Evolutionary conservation across 805 yeast genomes (phyloP).

Genomic region (Starmerella riodocensis): DNA sequence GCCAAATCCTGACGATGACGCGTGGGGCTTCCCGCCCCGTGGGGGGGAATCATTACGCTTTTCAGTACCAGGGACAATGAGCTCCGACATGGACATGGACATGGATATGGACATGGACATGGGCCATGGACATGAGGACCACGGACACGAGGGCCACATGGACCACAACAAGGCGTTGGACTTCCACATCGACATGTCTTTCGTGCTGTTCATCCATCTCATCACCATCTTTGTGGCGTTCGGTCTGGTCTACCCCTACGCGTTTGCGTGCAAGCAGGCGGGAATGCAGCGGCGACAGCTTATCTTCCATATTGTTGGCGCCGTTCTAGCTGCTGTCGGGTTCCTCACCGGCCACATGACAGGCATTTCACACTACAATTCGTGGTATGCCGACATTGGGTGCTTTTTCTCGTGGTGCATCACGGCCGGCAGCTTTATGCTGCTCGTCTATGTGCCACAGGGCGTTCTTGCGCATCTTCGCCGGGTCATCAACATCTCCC

Average conservation of each 20-base stretch:
- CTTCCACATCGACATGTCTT: constrained; percentile 15
- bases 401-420: constrained; percentile 25
- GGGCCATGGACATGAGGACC: constrained; percentile 11
- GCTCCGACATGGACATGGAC: constrained; percentile 5
- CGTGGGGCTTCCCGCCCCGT: too few species aligned
- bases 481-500: constrained; percentile 23
- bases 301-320: constrained; percentile 28
- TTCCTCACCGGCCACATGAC: constrained; percentile 30
- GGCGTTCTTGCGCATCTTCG: constrained; percentile 28
- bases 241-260: constrained; percentile 31
- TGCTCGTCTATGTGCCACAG: constrained; percentile 29
- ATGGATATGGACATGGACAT: constrained; percentile 14
- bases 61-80: too few species aligned
- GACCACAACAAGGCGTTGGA: constrained; percentile 16
- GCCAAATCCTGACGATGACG: too few species aligned
- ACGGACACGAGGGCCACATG: constrained; percentile 11
- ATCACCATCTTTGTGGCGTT: constrained; percentile 27
- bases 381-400: constrained; percentile 28
- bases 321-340: constrained; percentile 28
- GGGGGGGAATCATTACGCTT: too few species aligned
- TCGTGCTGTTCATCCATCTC: constrained; percentile 25
- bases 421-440: constrained; percentile 27
- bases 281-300: constrained; percentile 27
- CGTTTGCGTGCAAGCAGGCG: constrained; percentile 31
- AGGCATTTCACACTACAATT: constrained; percentile 27